Evolutionary conservation across 2,329 filamentous ascomycete genomes (phyloP), one percentile per base, ranked within the genome.

Genomic region (Aspergillus felis): DNA sequence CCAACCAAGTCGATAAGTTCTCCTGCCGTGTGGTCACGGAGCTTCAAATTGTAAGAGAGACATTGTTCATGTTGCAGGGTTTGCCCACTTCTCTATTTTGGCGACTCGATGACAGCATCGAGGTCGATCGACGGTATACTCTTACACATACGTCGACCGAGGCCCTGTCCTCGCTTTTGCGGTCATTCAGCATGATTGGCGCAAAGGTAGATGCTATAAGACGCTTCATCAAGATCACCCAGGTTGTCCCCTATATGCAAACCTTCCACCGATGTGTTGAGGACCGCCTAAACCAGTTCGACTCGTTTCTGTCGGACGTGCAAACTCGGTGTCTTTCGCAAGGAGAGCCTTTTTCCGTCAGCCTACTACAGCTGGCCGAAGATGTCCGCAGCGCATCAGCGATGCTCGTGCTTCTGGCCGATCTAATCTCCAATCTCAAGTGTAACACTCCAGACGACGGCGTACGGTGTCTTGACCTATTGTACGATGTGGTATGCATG

Each of bases 21-120:
- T 55, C 65, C 28, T 68, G 67, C 57, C 65, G 69, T 28, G 58
- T 61, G 17, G 78, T 93, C 5, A 84, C 88, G 0, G 92, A 96
- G 69, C 78, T 89, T 1, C 86, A 92, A 61, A 78, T 87, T 10
- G 77, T 92, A 27, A 85, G 91, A 50, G 92, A 97, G 68, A 84
- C 86, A 0, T 78, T 97, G 0, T 93, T 91, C 66, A 95, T 97
- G 90, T 81, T 97, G 0, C 84, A 86, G 54, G 92, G 92, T 0
- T 77, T 94, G 3, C 83, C 87, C 5, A 93, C 89, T 2, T 87
- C 86, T 1, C 69, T 96, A 1, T 96, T 92, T 66, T 62, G 72
- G 77, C 64, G 69, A 54, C 32, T 71, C 22, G 69, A 73, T 38
- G 63, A 68, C 38, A 61, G 57, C 3, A 62, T 77, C n/a, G 66